Percentiles rank a stretch among this genome's conserved stretches.
These are phyloP conservation scores for Tolypocladium tundrense DNA, from an alignment of 2,329 filamentous ascomycete species.

Conservation along the genomic window DNA sequence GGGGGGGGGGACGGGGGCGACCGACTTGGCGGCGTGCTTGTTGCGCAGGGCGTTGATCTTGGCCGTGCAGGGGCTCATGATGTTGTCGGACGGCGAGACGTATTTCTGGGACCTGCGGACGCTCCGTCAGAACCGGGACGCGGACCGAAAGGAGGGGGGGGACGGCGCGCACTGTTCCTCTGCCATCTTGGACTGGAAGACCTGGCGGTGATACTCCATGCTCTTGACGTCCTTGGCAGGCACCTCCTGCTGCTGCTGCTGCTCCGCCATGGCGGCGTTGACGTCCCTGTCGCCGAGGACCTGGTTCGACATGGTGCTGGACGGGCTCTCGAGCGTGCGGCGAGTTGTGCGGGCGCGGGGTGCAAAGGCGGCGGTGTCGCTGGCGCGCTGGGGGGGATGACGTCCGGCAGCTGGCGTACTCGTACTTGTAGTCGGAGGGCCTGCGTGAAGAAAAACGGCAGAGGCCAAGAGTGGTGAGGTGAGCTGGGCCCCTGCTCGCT, in stretches of 20 bases:
- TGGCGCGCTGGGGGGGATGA: neutral
- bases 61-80: slow-evolving; percentile 77
- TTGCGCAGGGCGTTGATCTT: slow-evolving; percentile 74
- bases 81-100: slow-evolving; percentile 76
- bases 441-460: neutral
- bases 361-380: neutral
- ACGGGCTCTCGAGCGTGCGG: too few species aligned
- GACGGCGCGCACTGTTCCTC: slow-evolving; percentile 47
- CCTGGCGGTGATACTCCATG: slow-evolving; percentile 71
- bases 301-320: slow-evolving; percentile 30
- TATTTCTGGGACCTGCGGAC: slow-evolving; percentile 30
- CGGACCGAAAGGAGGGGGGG: neutral
- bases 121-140: neutral
- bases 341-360: neutral
- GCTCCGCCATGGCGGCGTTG: slow-evolving; percentile 40
- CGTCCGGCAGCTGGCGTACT: neutral
- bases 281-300: slow-evolving; percentile 56
- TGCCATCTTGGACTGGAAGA: slow-evolving; percentile 62
- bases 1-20: slow-evolving; percentile 9
- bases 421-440: neutral
- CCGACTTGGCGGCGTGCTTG: slow-evolving; percentile 70
- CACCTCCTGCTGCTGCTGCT: slow-evolving; percentile 5
- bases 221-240: slow-evolving; percentile 45
- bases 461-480: neutral
- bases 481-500: neutral